Conservation (phyloP, 2,329 filamentous ascomycete genomes). For the Cordyceps militaris region DNA sequence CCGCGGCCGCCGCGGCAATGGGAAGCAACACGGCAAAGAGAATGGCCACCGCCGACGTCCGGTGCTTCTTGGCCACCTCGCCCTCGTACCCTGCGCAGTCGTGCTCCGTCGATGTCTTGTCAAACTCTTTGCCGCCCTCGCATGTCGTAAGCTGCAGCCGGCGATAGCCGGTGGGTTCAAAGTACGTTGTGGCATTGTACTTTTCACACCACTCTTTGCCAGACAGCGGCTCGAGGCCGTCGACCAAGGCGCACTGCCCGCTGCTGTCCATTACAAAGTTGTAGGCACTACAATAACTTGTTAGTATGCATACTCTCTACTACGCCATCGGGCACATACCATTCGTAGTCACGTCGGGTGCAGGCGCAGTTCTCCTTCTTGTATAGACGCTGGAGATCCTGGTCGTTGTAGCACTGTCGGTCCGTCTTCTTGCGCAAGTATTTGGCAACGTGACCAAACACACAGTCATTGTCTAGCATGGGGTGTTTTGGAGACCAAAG, state of each 20-base stretch:
- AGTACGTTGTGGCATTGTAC: conserved; percentile 69
- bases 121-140: conserved; percentile 63
- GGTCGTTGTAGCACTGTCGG: conserved; percentile 73
- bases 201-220: conserved; percentile 44
- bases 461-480: conserved; percentile 66
- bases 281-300: conserved; percentile 59
- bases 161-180: conserved; percentile 79
- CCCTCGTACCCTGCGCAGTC: conserved; percentile 74
- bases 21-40: conserved; percentile 83
- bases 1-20: conserved; percentile 58
- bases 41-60: conserved; percentile 63
- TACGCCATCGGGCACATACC: conserved; percentile 46
- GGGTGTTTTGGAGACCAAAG: conserved; percentile 87
- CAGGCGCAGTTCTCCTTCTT: conserved; percentile 75
- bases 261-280: conserved; percentile 80
- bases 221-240: conserved; percentile 57
- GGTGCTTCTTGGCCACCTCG: conserved; percentile 66
- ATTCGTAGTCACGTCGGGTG: conserved; percentile 83
- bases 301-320: conserved; percentile 21
- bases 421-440: conserved; percentile 87
- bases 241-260: conserved; percentile 69
- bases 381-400: conserved; percentile 63
- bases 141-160: conserved; percentile 88
- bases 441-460: conserved; percentile 85
- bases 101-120: conserved; percentile 50